These are phyloP conservation scores for Plasmodium malariae DNA, from an alignment of 169 alveolate species.

Conservation along the genomic window DNA sequence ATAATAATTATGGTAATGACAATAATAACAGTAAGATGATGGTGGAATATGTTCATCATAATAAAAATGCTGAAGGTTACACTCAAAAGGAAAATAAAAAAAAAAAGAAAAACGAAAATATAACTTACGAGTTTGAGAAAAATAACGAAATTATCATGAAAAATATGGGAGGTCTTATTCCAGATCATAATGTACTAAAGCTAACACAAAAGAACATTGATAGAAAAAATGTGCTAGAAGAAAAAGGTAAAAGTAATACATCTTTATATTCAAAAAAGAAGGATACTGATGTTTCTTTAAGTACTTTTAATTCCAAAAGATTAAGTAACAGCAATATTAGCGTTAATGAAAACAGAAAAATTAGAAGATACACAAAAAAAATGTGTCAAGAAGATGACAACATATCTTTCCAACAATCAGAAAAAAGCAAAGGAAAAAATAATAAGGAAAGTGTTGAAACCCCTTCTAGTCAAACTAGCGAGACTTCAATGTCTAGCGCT, in stretches of 20 bases:
- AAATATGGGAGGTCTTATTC: slow-evolving; percentile 11
- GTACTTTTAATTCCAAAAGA: slow-evolving; percentile 52
- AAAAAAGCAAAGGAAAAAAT: slow-evolving; percentile 31
- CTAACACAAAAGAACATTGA: slow-evolving; percentile 63
- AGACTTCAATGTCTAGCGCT: slow-evolving; percentile 73
- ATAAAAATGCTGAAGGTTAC: slow-evolving; percentile 18
- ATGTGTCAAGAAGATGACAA: slow-evolving; percentile 50
- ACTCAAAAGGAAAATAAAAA: slow-evolving; percentile 24
- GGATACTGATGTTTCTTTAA: slow-evolving; percentile 40
- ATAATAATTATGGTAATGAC: slow-evolving; percentile 25
- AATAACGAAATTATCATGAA: slow-evolving; percentile 16
- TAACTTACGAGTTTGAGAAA: slow-evolving; percentile 8
- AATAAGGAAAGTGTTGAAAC: slow-evolving; percentile 49
- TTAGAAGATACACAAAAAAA: slow-evolving; percentile 52
- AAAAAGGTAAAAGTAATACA: slow-evolving; percentile 17
- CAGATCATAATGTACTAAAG: slow-evolving; percentile 39
- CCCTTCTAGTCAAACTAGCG: slow-evolving; percentile 73
- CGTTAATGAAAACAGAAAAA: slow-evolving; percentile 63
- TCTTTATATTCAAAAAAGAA: slow-evolving; percentile 30
- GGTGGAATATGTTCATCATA: slow-evolving; percentile 34
- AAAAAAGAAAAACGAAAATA: slow-evolving; percentile 2
- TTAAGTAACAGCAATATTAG: slow-evolving; percentile 63
- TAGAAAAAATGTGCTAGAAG: slow-evolving; percentile 48
- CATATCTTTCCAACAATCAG: slow-evolving; percentile 46
- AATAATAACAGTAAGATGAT: slow-evolving; percentile 8